These are phyloP conservation scores for Mariannaea elegans DNA, from an alignment of 2,329 filamentous ascomycete species.

Conservation along the genomic window DNA sequence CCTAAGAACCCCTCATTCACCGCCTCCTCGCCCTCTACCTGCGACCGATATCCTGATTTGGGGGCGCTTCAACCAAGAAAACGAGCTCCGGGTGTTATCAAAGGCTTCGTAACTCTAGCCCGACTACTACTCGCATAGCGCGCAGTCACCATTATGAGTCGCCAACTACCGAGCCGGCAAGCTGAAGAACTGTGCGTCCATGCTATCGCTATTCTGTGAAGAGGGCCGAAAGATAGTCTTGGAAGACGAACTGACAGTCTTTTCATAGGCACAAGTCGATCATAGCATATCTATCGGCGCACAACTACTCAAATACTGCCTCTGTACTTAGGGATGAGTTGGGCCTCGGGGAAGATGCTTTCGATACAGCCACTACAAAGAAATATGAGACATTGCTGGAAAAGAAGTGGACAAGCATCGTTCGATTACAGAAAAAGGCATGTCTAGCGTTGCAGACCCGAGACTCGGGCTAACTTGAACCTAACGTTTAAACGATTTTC, in stretches of 20 bases:
- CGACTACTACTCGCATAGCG: neutral
- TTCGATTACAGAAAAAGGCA: slow-evolving; percentile 93
- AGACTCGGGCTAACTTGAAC: neutral
- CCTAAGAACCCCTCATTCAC: neutral
- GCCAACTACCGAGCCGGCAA: slow-evolving; percentile 72
- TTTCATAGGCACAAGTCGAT: slow-evolving; percentile 82
- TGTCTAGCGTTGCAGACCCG: neutral
- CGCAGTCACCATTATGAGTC: slow-evolving; percentile 1
- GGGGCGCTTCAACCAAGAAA: neutral
- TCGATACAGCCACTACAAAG: slow-evolving; percentile 83
- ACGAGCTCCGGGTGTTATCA: neutral
- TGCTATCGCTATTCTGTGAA: neutral
- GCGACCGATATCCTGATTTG: neutral
- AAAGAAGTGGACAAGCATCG: slow-evolving; percentile 98
- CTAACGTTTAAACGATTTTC: neutral
- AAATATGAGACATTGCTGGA: slow-evolving; percentile 93
- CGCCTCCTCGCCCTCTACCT: neutral
- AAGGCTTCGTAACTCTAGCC: neutral
- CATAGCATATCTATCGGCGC: slow-evolving; percentile 82
- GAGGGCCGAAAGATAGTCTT: neutral
- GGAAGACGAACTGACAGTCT: neutral
- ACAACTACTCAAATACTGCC: slow-evolving; percentile 74
- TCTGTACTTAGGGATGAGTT: slow-evolving; percentile 78
- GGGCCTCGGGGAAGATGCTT: slow-evolving; percentile 70
- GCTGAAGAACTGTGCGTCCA: slow-evolving; percentile 82